Conservation (phyloP, 2,329 filamentous ascomycete species). For the Ceratocystiopsis minuta region DNA sequence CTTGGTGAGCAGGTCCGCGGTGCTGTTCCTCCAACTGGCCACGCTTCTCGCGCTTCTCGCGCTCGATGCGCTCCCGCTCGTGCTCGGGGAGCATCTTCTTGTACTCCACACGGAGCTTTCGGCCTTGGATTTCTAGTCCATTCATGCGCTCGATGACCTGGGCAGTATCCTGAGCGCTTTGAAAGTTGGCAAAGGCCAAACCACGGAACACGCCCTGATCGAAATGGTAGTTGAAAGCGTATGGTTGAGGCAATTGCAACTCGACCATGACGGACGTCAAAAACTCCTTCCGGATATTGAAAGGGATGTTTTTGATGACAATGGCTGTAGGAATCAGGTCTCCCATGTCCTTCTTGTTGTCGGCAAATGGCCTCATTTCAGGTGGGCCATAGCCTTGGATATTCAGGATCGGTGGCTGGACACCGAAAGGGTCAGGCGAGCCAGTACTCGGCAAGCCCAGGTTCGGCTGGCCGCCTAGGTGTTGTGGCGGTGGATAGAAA, state of each 20-base stretch:
- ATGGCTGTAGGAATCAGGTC: constrained; percentile 96
- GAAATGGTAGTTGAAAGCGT: constrained; percentile 99
- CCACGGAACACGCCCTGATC: constrained; percentile 95
- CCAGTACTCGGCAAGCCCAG: constrained; percentile 21
- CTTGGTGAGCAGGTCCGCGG: constrained; percentile 66
- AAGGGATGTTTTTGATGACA: constrained; percentile 98
- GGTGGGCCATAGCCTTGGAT: constrained; percentile 21
- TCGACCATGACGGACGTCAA: constrained; percentile 87
- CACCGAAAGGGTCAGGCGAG: constrained; percentile 20
- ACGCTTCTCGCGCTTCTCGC: constrained; percentile 88
- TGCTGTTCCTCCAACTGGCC: constrained; percentile 97
- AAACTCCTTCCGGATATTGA: constrained; percentile 94
- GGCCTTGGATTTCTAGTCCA: constrained; percentile 83
- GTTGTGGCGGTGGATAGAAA: constrained; percentile 8
- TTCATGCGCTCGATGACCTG: constrained; percentile 89
- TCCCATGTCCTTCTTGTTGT: constrained; percentile 40
- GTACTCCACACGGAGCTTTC: constrained; percentile 91
- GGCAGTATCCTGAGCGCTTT: constrained; percentile 82
- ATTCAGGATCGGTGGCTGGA: constrained; percentile 19
- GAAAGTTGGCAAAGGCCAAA: constrained; percentile 95
- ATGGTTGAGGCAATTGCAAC: constrained; percentile 80
- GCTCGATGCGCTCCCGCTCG: constrained; percentile 86
- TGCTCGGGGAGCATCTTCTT: constrained; percentile 98
- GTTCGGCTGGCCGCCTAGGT: constrained; percentile 5
- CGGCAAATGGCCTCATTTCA: constrained; percentile 21